Conservation (phyloP, 1,284 basidiomycete genomes). For the Thelephora terrestris region DNA sequence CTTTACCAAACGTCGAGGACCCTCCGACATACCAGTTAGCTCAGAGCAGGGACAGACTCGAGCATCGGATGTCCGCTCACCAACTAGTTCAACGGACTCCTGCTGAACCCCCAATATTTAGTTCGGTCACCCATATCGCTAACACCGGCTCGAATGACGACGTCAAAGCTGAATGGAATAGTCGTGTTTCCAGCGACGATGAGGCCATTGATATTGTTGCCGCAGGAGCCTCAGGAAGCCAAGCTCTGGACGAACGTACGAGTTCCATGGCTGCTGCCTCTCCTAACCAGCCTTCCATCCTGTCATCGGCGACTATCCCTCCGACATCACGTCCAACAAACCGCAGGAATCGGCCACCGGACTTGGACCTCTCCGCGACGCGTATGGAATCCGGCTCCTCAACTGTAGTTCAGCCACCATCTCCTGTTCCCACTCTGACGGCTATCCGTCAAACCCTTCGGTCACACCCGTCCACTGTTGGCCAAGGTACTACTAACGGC, state of each 20-base stretch:
- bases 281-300: conserved; percentile 15
- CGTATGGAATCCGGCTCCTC: conserved; percentile 25
- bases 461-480: conserved; percentile 9
- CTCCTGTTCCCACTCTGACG: conserved; percentile 52
- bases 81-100: background rate
- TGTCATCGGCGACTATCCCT: conserved; percentile 4
- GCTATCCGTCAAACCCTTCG: conserved; percentile 51
- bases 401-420: conserved; percentile 34
- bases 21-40: background rate
- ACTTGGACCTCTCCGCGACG: conserved; percentile 47
- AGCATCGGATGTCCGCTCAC: background rate
- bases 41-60: background rate
- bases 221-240: conserved; percentile 67
- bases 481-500: conserved; percentile 24
- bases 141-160: conserved; percentile 27
- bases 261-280: conserved; percentile 40
- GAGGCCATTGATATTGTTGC: conserved; percentile 74
- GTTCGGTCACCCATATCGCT: background rate
- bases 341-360: conserved; percentile 50
- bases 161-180: conserved; percentile 56
- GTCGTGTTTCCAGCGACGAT: conserved; percentile 54
- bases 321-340: conserved; percentile 11
- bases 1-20: background rate
- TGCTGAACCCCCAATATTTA: background rate
- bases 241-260: conserved; percentile 70